Conservation (phyloP, 257 asterid genomes). For the Solanum etuberosum region DNA sequence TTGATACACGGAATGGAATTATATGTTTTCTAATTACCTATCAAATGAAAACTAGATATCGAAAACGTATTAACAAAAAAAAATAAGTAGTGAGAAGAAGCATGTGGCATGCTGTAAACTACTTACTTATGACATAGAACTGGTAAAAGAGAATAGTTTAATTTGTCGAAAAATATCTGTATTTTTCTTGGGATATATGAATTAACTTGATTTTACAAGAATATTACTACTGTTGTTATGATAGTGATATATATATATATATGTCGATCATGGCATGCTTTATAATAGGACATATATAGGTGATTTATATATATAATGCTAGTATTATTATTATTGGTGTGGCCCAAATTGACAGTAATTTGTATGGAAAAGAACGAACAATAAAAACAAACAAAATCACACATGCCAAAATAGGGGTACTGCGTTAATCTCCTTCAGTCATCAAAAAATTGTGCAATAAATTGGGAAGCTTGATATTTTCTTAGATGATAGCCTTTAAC, state of each 20-base stretch:
- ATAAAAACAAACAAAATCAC: neutral
- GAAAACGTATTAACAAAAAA: neutral
- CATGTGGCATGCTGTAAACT: neutral
- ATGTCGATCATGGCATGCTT: neutral
- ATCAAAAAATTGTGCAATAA: neutral
- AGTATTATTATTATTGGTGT: neutral
- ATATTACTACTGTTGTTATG: neutral
- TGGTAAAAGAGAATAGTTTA: neutral
- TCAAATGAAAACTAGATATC: neutral
- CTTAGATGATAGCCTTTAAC: neutral
- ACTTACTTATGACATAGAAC: neutral
- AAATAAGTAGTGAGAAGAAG: neutral
- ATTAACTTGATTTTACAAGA: neutral
- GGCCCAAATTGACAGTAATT: neutral
- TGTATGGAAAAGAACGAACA: neutral
- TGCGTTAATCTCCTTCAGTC: neutral
- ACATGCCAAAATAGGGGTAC: neutral
- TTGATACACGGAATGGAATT: neutral
- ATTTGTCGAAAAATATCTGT: neutral
- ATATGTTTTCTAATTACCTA: neutral
- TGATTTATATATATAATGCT: neutral
- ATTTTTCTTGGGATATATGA: neutral
- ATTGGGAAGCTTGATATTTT: neutral
- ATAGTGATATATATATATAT: neutral
- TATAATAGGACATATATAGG: neutral